phyloP scores from a whole-genome alignment of 306 rosid genomes.

The Luffa acutangula region DNA sequence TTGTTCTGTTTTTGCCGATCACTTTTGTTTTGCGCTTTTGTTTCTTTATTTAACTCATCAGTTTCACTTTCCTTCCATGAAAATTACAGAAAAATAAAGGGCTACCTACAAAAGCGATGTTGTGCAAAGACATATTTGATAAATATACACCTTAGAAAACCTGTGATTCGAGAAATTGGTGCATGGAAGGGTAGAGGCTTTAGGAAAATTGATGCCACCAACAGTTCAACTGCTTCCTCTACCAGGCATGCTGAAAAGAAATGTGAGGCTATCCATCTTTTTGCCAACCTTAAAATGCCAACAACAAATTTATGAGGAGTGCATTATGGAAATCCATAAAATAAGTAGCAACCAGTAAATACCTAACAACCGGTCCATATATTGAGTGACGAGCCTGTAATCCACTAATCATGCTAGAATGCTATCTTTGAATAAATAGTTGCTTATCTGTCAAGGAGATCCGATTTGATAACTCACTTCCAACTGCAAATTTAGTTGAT shows the following conservation, averaged over 20 bases:
- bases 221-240: slow-evolving; percentile 81
- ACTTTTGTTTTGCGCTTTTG: background rate
- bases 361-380: slow-evolving; percentile 85
- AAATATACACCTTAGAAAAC: slow-evolving; percentile 52
- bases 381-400: slow-evolving; percentile 61
- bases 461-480: slow-evolving; percentile 36
- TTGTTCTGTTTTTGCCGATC: background rate
- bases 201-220: slow-evolving; percentile 75
- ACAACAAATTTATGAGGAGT: slow-evolving; percentile 17
- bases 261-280: slow-evolving; percentile 91
- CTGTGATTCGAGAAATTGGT: slow-evolving; percentile 80
- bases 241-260: slow-evolving; percentile 80
- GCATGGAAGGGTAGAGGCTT: slow-evolving; percentile 70
- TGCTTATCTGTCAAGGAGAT: slow-evolving; percentile 53
- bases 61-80: background rate
- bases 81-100: background rate
- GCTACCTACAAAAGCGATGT: background rate
- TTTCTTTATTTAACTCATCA: background rate
- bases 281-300: slow-evolving; percentile 69
- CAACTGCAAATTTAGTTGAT: slow-evolving; percentile 40
- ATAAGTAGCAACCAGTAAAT: slow-evolving; percentile 13
- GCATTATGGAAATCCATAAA: slow-evolving; percentile 3
- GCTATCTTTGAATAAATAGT: slow-evolving; percentile 66
- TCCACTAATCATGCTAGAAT: slow-evolving; percentile 86
- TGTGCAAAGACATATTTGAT: background rate